A percentile compares a stretch with the other conserved stretches of the same genome.
These are phyloP conservation scores for Suillus paluster DNA, from an alignment of 768 basidiomycete species.

Conservation along the genomic window DNA sequence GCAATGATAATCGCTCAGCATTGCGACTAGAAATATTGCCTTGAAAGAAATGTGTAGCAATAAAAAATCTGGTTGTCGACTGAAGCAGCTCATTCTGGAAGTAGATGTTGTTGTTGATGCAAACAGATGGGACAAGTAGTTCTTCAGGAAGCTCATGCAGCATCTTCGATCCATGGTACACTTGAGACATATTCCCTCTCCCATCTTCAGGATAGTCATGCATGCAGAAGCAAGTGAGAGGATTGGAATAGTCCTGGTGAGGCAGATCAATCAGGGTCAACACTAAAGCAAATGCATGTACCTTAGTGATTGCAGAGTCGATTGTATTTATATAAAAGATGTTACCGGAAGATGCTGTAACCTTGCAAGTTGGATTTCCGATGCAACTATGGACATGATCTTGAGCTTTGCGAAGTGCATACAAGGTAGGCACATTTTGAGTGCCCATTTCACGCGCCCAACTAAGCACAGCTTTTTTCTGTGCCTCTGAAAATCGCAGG, in stretches of 20 bases:
- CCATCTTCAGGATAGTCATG: conserved; percentile 33
- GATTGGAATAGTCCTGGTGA: conserved; percentile 32
- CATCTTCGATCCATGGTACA: conserved; percentile 35
- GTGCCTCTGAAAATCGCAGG: conserved; percentile 33
- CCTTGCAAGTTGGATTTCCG: conserved; percentile 28
- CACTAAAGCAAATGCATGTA: conserved; percentile 3
- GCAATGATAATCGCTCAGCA: background rate
- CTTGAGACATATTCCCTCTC: conserved; percentile 22
- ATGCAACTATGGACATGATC: conserved; percentile 19
- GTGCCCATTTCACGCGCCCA: conserved; percentile 37
- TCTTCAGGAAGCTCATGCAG: conserved; percentile 25
- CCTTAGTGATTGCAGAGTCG: conserved; percentile 21
- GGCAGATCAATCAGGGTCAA: too few species aligned
- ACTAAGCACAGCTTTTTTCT: conserved; percentile 30
- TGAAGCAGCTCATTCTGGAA: conserved; percentile 28
- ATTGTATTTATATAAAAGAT: conserved; percentile 34
- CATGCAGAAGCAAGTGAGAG: conserved; percentile 23
- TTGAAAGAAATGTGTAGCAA: conserved; percentile 20
- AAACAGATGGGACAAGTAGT: conserved; percentile 28
- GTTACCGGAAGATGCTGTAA: conserved; percentile 22
- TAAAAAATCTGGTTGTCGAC: conserved; percentile 12
- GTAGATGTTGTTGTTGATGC: conserved; percentile 16
- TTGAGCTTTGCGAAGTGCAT: conserved; percentile 25
- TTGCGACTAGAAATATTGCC: background rate
- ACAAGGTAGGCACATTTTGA: conserved; percentile 28